Evolutionary conservation across 2,329 filamentous ascomycete genomes (phyloP).

Genomic region (Trichoderma simmonsii): DNA sequence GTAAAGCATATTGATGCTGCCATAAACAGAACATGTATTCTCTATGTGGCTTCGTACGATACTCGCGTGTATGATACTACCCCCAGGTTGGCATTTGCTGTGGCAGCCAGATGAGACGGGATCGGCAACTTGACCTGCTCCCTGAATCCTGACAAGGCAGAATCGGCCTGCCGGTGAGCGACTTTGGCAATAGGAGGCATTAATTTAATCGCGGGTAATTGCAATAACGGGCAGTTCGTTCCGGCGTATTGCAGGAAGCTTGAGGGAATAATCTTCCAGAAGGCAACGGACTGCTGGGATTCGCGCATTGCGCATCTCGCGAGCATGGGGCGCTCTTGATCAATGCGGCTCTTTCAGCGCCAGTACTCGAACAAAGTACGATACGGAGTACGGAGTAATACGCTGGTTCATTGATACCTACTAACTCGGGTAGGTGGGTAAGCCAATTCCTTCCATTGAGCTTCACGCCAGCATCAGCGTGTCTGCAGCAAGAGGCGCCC

Average conservation of each 20-base stretch:
- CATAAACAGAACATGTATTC: not conserved
- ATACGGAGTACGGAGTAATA: not conserved
- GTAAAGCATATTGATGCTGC: not conserved
- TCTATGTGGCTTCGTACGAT: not conserved
- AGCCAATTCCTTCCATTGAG: not conserved
- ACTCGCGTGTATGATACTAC: not conserved
- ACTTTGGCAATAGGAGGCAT: not conserved
- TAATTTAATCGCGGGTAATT: not conserved
- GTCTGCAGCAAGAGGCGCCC: not conserved
- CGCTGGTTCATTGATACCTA: not conserved
- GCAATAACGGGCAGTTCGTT: not conserved
- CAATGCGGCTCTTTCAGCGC: not conserved
- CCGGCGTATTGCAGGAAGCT: not conserved
- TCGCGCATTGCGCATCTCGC: not conserved
- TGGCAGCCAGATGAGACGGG: not conserved
- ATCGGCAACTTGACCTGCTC: not conserved
- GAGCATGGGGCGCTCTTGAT: not conserved
- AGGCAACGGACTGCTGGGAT: not conserved
- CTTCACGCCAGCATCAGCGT: not conserved
- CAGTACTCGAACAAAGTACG: not conserved
- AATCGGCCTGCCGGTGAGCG: not conserved
- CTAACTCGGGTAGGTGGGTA: not conserved
- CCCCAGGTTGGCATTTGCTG: not conserved
- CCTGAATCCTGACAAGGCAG: constrained; percentile 1
- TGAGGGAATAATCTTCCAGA: not conserved